Conservation (phyloP, 352 stramenopile genomes). For the Stramenopiles sp. region DNA sequence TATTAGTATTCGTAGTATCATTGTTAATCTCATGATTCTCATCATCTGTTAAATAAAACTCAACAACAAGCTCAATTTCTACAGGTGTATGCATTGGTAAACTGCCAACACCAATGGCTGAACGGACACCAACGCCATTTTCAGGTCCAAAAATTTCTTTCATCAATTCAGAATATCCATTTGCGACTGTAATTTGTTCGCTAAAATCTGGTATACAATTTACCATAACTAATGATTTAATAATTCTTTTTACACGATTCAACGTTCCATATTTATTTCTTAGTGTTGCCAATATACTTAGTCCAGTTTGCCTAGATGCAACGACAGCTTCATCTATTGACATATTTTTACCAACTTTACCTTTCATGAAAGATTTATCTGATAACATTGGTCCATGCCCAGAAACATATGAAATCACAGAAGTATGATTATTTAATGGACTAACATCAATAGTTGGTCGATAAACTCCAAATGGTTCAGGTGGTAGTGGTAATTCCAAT, state of each 20-base stretch:
- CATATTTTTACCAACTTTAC: slow-evolving; percentile 62
- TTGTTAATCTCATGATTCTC: no score
- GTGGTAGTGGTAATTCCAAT: no score
- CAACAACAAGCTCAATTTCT: slow-evolving; percentile 86
- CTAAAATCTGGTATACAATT: slow-evolving; percentile 75
- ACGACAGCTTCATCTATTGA: slow-evolving; percentile 67
- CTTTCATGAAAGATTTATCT: slow-evolving; percentile 47
- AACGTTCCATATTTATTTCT: slow-evolving; percentile 66
- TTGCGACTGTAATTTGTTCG: slow-evolving; percentile 72
- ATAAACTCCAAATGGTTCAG: no score
- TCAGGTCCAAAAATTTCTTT: slow-evolving; percentile 58
- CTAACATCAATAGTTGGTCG: no score
- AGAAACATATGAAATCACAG: no score
- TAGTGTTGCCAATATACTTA: slow-evolving; percentile 72
- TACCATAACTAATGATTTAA: slow-evolving; percentile 88
- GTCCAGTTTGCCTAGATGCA: slow-evolving; percentile 52
- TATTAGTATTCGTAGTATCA: no score
- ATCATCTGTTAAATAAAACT: no score
- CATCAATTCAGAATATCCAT: slow-evolving; percentile 78
- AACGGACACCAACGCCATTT: slow-evolving; percentile 59
- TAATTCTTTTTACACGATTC: slow-evolving; percentile 71
- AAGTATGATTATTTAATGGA: no score
- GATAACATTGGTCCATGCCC: slow-evolving; percentile 47
- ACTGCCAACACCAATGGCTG: slow-evolving; percentile 82
- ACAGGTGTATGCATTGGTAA: slow-evolving; percentile 84